Conservation (phyloP, 2,329 filamentous ascomycete species). For the Colletotrichum spaethianum region DNA sequence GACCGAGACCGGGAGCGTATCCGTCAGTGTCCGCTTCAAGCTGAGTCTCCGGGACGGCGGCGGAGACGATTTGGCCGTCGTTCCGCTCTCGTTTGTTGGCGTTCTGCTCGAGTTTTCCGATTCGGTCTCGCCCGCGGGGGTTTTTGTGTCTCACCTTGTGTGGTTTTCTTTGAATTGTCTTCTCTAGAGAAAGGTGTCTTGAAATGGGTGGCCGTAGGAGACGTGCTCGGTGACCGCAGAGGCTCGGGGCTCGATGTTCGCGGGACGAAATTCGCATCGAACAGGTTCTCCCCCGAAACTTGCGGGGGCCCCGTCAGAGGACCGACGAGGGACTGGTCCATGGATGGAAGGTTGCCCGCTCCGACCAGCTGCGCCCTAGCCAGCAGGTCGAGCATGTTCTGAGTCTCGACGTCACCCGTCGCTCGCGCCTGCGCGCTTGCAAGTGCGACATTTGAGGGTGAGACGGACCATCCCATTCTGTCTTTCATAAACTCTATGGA, state of each 20-base stretch:
- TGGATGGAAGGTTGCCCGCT: slow-evolving; percentile 71
- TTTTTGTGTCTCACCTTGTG: slow-evolving; percentile 37
- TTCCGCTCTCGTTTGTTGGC: slow-evolving; percentile 69
- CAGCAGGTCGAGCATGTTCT: slow-evolving; percentile 91
- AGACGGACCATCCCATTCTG: slow-evolving; percentile 82
- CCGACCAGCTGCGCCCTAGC: slow-evolving; percentile 85
- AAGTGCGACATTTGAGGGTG: slow-evolving; percentile 79
- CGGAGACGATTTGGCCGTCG: slow-evolving; percentile 66
- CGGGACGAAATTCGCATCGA: slow-evolving; percentile 84
- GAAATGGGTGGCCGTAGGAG: slow-evolving; percentile 48
- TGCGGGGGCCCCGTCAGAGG: slow-evolving; percentile 87
- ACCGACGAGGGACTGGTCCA: slow-evolving; percentile 59
- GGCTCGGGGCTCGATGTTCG: slow-evolving; percentile 66
- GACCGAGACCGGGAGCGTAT: slow-evolving; percentile 80
- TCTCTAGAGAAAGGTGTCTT: slow-evolving; percentile 18
- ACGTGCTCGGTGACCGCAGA: slow-evolving; percentile 52
- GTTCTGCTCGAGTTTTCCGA: slow-evolving; percentile 68
- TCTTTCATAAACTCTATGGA: slow-evolving; percentile 98
- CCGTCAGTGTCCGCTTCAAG: slow-evolving; percentile 90
- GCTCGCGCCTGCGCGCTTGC: slow-evolving; percentile 87
- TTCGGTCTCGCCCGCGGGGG: slow-evolving; percentile 47
- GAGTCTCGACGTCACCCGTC: slow-evolving; percentile 86
- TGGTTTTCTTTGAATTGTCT: slow-evolving; percentile 27
- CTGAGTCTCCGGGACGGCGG: slow-evolving; percentile 73
- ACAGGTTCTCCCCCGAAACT: slow-evolving; percentile 81